Evolutionary conservation across 768 basidiomycete genomes (phyloP).

Genomic region (Coprinellus aureogranulatus): DNA sequence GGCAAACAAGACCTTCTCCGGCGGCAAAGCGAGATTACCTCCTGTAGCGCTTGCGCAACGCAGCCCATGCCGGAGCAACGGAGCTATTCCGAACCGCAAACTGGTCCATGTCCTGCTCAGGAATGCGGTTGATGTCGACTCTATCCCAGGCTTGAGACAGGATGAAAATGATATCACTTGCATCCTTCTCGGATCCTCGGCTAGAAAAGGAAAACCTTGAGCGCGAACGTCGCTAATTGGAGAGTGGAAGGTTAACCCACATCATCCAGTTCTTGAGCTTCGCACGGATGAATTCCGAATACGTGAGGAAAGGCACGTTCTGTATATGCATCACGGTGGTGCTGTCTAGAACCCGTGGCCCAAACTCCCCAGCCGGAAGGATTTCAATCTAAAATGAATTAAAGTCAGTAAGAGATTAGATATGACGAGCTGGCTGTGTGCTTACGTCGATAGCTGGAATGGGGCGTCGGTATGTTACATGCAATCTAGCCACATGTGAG

Average conservation of each 20-base stretch:
- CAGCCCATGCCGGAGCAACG: constrained; percentile 71
- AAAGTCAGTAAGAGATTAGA: neutral
- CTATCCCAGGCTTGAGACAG: constrained; percentile 76
- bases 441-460: constrained; percentile 79
- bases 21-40: constrained; percentile 33
- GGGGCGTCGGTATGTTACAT: constrained; percentile 69
- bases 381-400: constrained; percentile 66
- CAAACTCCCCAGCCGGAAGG: constrained; percentile 75
- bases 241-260: constrained; percentile 37
- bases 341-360: constrained; percentile 70
- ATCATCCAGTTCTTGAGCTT: constrained; percentile 83
- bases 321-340: constrained; percentile 67
- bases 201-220: constrained; percentile 34
- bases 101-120: constrained; percentile 80
- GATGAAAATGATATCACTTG: constrained; percentile 71
- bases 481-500: constrained; percentile 49
- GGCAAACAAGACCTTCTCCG: neutral
- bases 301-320: constrained; percentile 75
- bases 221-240: constrained; percentile 15
- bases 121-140: constrained; percentile 83
- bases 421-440: constrained; percentile 9
- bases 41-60: constrained; percentile 73
- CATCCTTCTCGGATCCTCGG: constrained; percentile 68
- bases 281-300: constrained; percentile 82
- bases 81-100: constrained; percentile 61